Evolutionary conservation across 2,329 filamentous ascomycete genomes (phyloP).

Genomic region (Calonectria henricotiae): DNA sequence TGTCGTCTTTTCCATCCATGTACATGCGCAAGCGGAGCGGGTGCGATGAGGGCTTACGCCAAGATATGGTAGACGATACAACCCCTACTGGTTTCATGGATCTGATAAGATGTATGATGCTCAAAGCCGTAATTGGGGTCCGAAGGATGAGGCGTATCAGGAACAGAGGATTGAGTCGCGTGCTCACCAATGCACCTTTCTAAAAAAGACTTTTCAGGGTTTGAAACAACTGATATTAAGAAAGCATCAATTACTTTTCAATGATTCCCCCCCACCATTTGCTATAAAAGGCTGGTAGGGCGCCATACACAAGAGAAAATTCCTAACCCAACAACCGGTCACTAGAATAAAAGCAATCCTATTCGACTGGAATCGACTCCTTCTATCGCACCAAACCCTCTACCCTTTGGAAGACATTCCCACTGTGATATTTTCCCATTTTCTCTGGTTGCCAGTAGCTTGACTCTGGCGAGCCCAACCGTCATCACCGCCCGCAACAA

Average conservation of each 20-base stretch:
- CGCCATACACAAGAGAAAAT: background rate
- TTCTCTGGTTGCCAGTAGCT: background rate
- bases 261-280: background rate
- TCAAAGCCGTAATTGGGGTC: background rate
- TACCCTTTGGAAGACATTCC: background rate
- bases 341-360: background rate
- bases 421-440: background rate
- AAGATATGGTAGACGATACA: background rate
- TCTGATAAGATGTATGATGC: background rate
- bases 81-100: background rate
- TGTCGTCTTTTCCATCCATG: background rate
- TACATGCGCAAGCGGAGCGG: background rate
- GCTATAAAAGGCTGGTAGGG: background rate
- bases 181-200: background rate
- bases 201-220: background rate
- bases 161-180: background rate
- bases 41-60: background rate
- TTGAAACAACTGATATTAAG: background rate
- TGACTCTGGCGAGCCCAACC: background rate
- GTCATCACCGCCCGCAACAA: background rate
- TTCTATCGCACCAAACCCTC: background rate
- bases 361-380: background rate
- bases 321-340: background rate
- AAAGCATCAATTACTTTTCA: background rate
- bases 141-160: conserved; percentile 14